phyloP scores from a whole-genome alignment of 805 yeast species.

The Candida tammaniensis region DNA sequence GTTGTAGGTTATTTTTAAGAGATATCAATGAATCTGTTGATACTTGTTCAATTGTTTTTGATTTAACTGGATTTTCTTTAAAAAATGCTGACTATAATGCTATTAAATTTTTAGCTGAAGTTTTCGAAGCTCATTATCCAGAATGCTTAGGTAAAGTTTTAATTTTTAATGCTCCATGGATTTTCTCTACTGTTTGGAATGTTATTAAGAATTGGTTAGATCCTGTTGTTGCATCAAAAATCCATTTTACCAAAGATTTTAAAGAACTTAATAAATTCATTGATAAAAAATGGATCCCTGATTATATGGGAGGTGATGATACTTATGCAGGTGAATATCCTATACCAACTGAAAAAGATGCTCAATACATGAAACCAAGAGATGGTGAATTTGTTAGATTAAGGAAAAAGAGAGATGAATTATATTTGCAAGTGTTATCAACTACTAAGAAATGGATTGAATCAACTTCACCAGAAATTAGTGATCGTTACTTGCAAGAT shows the following conservation, averaged over 20 bases:
- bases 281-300: conserved; percentile 58
- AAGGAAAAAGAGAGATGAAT: conserved; percentile 49
- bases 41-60: conserved; percentile 67
- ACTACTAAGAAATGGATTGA: conserved; percentile 81
- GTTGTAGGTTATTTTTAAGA: conserved; percentile 65
- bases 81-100: conserved; percentile 92
- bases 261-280: conserved; percentile 68
- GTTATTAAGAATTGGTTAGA: conserved; percentile 92
- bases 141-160: conserved; percentile 83
- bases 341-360: conserved; percentile 54
- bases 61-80: conserved; percentile 79
- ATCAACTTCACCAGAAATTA: conserved; percentile 49
- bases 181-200: conserved; percentile 92
- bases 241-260: conserved; percentile 70
- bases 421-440: conserved; percentile 54
- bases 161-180: conserved; percentile 96
- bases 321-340: conserved; percentile 65
- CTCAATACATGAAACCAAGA: conserved; percentile 29
- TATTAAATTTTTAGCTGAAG: conserved; percentile 82
- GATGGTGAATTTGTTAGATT: conserved; percentile 34
- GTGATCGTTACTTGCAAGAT: conserved; percentile 48
- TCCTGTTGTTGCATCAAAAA: conserved; percentile 92
- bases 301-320: conserved; percentile 73
- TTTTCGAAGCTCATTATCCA: conserved; percentile 96
- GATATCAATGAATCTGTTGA: conserved; percentile 66